Evolutionary conservation across 83 land plant species (phyloP).

Genomic region (Isoetes engelmannii): DNA sequence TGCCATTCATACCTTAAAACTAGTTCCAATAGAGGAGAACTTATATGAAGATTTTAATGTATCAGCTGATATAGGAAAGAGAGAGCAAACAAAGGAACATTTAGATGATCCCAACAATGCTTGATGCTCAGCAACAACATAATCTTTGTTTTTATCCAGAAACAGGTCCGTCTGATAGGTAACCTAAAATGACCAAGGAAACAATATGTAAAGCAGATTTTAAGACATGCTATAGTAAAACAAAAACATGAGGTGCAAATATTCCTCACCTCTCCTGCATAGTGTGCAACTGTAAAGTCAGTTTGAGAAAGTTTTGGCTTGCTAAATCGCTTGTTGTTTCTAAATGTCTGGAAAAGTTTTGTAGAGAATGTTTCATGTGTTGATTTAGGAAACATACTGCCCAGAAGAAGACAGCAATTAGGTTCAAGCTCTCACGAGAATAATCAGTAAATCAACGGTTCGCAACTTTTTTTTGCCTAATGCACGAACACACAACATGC

Average conservation of each 20-base stretch:
- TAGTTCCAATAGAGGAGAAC: conserved; percentile 88
- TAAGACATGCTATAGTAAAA: neutral
- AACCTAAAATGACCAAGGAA: conserved; percentile 42
- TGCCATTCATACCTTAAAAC: conserved; percentile 63
- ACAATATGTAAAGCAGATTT: neutral
- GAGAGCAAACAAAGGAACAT: conserved; percentile 67
- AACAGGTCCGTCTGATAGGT: conserved; percentile 83
- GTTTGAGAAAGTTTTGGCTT: conserved; percentile 74
- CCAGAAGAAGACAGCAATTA: neutral
- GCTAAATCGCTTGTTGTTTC: conserved; percentile 53
- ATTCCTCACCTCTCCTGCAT: conserved; percentile 82
- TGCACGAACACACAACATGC: too few species aligned
- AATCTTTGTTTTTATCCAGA: conserved; percentile 89
- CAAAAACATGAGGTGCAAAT: neutral
- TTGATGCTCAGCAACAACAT: conserved; percentile 82
- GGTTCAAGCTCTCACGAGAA: neutral
- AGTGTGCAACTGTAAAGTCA: conserved; percentile 80
- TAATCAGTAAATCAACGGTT: neutral
- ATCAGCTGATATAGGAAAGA: conserved; percentile 57
- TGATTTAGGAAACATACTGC: conserved; percentile 96
- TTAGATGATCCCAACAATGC: conserved; percentile 70
- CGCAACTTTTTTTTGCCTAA: neutral
- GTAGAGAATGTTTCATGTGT: conserved; percentile 87
- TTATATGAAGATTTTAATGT: conserved; percentile 81
- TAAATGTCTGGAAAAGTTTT: conserved; percentile 71